Conservation (phyloP, 345 rosid species). For the Bruguiera sexangula region DNA sequence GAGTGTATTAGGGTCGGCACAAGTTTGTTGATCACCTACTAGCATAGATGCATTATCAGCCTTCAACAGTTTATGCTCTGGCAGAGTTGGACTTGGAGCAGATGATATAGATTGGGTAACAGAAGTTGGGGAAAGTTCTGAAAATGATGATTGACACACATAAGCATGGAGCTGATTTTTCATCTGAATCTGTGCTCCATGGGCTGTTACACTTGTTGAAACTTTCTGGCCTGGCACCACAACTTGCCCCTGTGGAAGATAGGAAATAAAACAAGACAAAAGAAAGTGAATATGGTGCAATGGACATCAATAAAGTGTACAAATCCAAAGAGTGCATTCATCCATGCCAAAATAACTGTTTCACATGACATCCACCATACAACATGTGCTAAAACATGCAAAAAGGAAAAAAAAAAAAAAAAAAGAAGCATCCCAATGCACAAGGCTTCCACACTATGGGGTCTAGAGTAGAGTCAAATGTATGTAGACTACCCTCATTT, state of each 20-base stretch:
- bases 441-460: too few relatives aligned
- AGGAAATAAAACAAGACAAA: background rate
- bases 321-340: too few relatives aligned
- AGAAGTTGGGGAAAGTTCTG: conserved; percentile 51
- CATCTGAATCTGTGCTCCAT: conserved; percentile 28
- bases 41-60: conserved; percentile 26
- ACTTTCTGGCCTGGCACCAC: conserved; percentile 28
- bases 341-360: too few relatives aligned
- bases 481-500: too few relatives aligned
- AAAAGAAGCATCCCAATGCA: too few relatives aligned
- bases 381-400: too few relatives aligned
- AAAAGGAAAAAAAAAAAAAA: too few relatives aligned
- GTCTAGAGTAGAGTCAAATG: too few relatives aligned
- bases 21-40: conserved; percentile 23
- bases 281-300: too few relatives aligned
- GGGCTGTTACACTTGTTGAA: conserved; percentile 20
- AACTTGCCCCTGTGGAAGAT: conserved; percentile 30
- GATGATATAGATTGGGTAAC: conserved; percentile 45
- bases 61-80: conserved; percentile 35
- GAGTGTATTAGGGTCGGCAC: conserved; percentile 26
- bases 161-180: conserved; percentile 38
- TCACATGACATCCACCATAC: too few relatives aligned
- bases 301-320: too few relatives aligned
- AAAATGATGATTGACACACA: conserved; percentile 29
- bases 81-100: conserved; percentile 43